phyloP scores from a whole-genome alignment of 495 filamentous ascomycete species.

The Neurospora intermedia region DNA sequence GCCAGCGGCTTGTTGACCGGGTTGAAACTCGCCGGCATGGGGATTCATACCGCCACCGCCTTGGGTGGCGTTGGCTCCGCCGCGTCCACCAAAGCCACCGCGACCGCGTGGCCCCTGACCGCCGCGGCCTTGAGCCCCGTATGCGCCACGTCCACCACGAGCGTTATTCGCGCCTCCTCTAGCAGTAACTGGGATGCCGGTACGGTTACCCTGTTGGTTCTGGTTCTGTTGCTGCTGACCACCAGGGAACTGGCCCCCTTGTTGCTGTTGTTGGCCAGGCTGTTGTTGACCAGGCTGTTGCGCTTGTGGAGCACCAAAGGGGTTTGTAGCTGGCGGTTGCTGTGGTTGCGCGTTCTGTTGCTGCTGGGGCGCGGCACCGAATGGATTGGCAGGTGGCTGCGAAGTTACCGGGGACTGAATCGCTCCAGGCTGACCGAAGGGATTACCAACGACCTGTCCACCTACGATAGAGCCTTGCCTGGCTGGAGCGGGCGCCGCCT shows the following conservation, averaged over 20 bases:
- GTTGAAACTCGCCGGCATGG: conserved; percentile 19
- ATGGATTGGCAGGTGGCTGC: neutral
- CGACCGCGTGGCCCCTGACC: conserved; percentile 18
- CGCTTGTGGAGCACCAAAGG: neutral
- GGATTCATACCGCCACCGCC: conserved; percentile 16
- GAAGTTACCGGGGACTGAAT: neutral
- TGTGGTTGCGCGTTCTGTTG: conserved; percentile 8
- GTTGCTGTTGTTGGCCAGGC: neutral
- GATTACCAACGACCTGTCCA: conserved; percentile 7
- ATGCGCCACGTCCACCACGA: conserved; percentile 5
- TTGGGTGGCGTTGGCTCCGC: conserved; percentile 1
- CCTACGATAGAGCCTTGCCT: neutral
- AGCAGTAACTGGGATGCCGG: neutral
- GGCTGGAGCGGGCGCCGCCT: neutral
- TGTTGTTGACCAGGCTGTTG: neutral
- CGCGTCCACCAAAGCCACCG: conserved; percentile 15
- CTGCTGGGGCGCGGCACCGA: neutral
- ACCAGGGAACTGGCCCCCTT: neutral
- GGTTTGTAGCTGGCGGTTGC: neutral
- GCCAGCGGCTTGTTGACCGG: conserved; percentile 9
- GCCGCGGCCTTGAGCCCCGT: conserved; percentile 10
- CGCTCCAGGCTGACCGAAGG: conserved; percentile 12
- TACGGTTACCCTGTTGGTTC: conserved; percentile 2
- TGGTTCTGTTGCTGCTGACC: conserved; percentile 1
- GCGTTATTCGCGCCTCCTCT: conserved; percentile 5